Evolutionary conservation across 1,139 yeast genomes (phyloP).

Genomic region (Candida mesenterica): DNA sequence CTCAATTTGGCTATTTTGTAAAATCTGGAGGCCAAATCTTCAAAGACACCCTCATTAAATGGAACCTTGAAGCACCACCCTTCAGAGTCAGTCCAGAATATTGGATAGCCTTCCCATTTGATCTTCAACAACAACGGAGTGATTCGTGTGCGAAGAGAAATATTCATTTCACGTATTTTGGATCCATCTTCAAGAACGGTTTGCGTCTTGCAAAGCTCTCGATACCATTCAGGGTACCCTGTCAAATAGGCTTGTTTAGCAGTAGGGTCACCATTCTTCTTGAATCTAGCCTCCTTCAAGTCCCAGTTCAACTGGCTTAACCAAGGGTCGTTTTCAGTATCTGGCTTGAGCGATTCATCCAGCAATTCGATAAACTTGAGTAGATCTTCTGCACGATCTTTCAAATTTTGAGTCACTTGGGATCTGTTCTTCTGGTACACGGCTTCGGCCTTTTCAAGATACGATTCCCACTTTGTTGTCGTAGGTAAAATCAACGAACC

Average conservation of each 20-base stretch:
- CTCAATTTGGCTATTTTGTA: constrained; percentile 35
- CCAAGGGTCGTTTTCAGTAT: constrained; percentile 73
- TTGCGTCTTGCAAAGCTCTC: constrained; percentile 56
- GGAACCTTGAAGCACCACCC: constrained; percentile 91
- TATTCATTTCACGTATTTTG: constrained; percentile 40
- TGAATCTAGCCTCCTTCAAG: constrained; percentile 55
- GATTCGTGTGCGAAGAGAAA: constrained; percentile 71
- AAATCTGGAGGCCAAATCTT: constrained; percentile 48
- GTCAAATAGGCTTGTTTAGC: constrained; percentile 77
- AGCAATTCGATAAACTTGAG: constrained; percentile 35
- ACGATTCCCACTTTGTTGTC: constrained; percentile 68
- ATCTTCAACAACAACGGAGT: constrained; percentile 75
- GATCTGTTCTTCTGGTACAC: constrained; percentile 59
- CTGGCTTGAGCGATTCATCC: constrained; percentile 26
- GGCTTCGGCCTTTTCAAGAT: constrained; percentile 65
- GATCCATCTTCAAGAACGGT: constrained; percentile 30
- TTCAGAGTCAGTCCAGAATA: constrained; percentile 69
- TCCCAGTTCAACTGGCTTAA: constrained; percentile 87
- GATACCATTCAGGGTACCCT: constrained; percentile 95
- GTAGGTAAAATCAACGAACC: constrained; percentile 83
- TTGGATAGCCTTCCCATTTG: constrained; percentile 84
- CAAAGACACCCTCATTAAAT: constrained; percentile 31
- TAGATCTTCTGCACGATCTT: constrained; percentile 59
- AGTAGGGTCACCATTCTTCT: constrained; percentile 72
- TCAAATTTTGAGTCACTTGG: constrained; percentile 58